A percentile compares a stretch with the other conserved stretches of the same genome.
Evolutionary conservation across 129 eudicot genomes (phyloP).

Genomic region (Lonicera japonica): DNA sequence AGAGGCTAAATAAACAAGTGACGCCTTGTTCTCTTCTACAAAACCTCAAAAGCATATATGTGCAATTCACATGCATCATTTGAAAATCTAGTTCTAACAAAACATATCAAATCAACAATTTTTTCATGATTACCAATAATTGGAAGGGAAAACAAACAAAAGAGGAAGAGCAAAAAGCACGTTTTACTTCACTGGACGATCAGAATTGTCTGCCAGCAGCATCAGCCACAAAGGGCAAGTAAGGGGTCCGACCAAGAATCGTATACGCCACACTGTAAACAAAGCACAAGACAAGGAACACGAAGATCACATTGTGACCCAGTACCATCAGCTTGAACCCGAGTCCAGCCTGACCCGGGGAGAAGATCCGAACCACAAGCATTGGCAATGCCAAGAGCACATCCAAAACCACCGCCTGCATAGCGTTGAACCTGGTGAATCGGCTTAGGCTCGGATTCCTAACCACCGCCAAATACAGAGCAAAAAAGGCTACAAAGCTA

Average conservation of each 20-base stretch:
- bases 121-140: too few species aligned
- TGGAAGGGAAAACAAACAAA: too few species aligned
- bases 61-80: too few species aligned
- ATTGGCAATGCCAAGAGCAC: constrained; percentile 61
- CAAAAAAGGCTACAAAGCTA: constrained; percentile 58
- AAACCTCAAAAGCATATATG: too few species aligned
- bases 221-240: constrained; percentile 81
- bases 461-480: constrained; percentile 65
- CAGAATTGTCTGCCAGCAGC: constrained; percentile 91
- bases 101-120: too few species aligned
- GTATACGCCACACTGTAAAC: constrained; percentile 49
- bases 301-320: constrained; percentile 49
- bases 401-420: constrained; percentile 90
- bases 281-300: constrained; percentile 44
- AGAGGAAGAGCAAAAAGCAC: too few species aligned
- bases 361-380: constrained; percentile 49
- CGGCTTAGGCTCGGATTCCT: constrained; percentile 47
- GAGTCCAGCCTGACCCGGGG: constrained; percentile 62
- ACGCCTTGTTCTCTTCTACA: too few species aligned
- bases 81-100: too few species aligned
- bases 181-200: not conserved
- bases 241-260: constrained; percentile 67
- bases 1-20: too few species aligned
- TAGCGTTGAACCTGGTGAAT: constrained; percentile 79
- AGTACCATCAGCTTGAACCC: constrained; percentile 53